Evolutionary conservation across 2,329 filamentous ascomycete genomes (phyloP).

Genomic region (Epichloe gansuensis): DNA sequence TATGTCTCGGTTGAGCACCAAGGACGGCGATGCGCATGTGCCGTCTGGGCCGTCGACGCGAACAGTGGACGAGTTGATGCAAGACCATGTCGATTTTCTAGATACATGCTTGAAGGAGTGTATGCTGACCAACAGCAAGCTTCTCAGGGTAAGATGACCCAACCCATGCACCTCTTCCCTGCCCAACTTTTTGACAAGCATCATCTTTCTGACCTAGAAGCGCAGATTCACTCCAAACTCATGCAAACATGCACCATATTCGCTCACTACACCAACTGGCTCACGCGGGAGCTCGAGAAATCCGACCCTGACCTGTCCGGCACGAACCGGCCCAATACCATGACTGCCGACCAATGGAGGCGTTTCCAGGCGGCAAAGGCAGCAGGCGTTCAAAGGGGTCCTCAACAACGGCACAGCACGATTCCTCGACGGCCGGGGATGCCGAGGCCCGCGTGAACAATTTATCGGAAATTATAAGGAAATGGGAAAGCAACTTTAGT

Average conservation of each 20-base stretch:
- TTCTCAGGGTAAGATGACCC: conserved; percentile 57
- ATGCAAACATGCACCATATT: conserved; percentile 95
- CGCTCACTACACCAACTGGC: conserved; percentile 75
- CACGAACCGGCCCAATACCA: conserved; percentile 44
- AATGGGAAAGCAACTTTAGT: conserved; percentile 90
- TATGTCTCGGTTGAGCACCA: conserved; percentile 70
- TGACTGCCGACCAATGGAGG: conserved; percentile 49
- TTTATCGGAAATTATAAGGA: conserved; percentile 74
- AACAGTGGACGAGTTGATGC: conserved; percentile 96
- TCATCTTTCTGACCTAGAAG: conserved; percentile 6
- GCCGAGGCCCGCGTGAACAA: conserved; percentile 50
- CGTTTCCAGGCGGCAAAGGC: conserved; percentile 38
- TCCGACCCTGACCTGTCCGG: conserved; percentile 67
- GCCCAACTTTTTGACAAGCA: neutral
- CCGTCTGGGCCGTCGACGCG: conserved; percentile 25
- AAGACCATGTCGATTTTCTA: conserved; percentile 95
- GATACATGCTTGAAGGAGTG: conserved; percentile 98
- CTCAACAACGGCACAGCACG: conserved; percentile 10
- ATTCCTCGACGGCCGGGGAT: conserved; percentile 18
- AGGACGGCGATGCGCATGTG: conserved; percentile 28
- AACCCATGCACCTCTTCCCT: neutral
- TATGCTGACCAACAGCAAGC: conserved; percentile 94
- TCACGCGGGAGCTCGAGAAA: conserved; percentile 73
- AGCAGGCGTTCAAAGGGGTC: conserved; percentile 15
- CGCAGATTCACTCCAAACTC: conserved; percentile 88